Evolutionary conservation across 73 alveolate genomes (phyloP), one percentile per base, ranked within the genome.

Genomic region (Tetrahymena elliotti): DNA sequence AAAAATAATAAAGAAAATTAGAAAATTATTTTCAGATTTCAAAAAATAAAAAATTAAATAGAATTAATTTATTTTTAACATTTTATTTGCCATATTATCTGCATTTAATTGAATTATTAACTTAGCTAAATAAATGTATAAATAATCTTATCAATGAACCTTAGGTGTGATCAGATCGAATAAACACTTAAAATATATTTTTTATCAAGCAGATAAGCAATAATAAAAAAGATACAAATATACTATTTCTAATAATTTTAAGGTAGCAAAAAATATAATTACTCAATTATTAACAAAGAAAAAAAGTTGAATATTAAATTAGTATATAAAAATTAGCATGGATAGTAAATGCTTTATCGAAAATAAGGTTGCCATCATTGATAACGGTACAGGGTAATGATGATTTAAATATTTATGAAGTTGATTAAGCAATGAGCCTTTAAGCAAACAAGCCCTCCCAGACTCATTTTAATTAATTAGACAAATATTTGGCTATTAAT

Each of bases 291-390:
- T 1, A 68, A 68, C 22, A 27, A 68, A n/a, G 34, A 68, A 24
- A 68, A 22, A 68, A 68, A 68, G 88, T 27, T 27, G 88, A 68
- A 68, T 40, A 40, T 8, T 15, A 68, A 18, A 68, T 11, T 31
- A n/a, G 36, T 16, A 27, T 33, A 84, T 27, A 37, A 84, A 33
- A 84, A 10, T 37, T 84, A 84, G 37, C 33, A 84, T 37, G 54
- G 54, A 37, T 35, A 84, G 33, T 84, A n/a, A 35, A 84, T 33
- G 36, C 54, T 38, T 84, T 33, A 24, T 84, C 22, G 52, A 35
- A n/a, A 84, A 38, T 38, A 94, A 88, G 82, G 96, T 94, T 13
- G 93, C 95, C 35, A 94, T 94, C 83, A 94, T 94, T 34, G 96
- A 94, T 88, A 94, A 94, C 84, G 96, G 96, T 94, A 94, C 88